Base-by-base conservation (phyloP, 257 asterid species). In the Galeopsis tetrahit region DNA sequence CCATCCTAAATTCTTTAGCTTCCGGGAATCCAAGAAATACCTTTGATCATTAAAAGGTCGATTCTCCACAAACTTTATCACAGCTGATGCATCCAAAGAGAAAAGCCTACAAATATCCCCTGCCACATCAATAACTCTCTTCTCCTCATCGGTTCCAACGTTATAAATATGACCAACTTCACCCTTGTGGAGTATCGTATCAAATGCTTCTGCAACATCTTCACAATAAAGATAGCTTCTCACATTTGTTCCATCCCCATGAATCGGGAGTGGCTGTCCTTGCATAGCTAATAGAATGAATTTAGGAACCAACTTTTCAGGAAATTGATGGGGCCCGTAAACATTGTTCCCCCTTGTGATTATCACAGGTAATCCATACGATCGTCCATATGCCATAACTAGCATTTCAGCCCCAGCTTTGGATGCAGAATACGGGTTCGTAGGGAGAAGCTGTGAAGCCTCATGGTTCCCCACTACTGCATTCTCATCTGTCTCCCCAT, bases 381-480 rank as follows among this genome's bases (percentile, higher is more conserved):
- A 84, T 9, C 84, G 56, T 13, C 85, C 84, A 52, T 78, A 84
- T 6, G 88, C 88, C 88, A 84, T 70, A 6, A 81, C 84, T 13
- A 83, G 82, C 88, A 83, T 83, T 73, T 83, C 88, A 3, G 88
- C 88, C 65, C 85, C 88, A 6, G 88, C 85, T 76, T 84, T 84
- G 2, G 88, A 78, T 34, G 88, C 88, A 3, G 88, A 78, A 31
- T 84, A 84, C 0, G 88, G 88, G 36, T 84, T 84, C 6, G 88
- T 84, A 3, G 88, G 88, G 51, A 80, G 85, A 63, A 83, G 83
- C 79, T 75, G 85, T 0, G 85, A 83, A 4, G 81, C 81, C 73
- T 83, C 88, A 31, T 75, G 80, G 60, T 78, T 83, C 10, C 87
- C 87, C 2, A 80, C 77, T 0, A 66, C 71, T n/a, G 88, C 84